Conservation (phyloP, 1,284 basidiomycete genomes). For the Coniferiporia weirii region DNA sequence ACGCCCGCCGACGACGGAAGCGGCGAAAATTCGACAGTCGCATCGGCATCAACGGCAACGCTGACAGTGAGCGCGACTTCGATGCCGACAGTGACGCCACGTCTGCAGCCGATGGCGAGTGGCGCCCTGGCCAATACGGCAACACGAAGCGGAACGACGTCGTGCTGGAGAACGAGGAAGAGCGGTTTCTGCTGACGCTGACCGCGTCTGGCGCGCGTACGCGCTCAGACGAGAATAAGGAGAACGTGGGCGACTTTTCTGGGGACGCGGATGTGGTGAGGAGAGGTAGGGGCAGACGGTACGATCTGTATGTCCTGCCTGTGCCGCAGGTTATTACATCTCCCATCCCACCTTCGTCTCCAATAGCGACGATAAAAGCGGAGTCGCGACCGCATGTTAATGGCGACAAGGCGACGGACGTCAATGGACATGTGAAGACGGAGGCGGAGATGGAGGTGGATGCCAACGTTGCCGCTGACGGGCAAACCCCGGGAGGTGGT, state of each 20-base stretch:
- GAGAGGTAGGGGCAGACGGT: constrained; percentile 1
- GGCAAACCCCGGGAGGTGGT: background rate
- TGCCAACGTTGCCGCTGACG: background rate
- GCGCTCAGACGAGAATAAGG: constrained; percentile 10
- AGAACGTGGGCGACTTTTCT: background rate
- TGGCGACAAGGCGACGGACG: background rate
- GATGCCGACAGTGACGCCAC: background rate
- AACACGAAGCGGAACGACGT: background rate
- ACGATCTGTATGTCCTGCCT: constrained; percentile 3
- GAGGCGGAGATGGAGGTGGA: background rate
- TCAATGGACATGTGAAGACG: background rate
- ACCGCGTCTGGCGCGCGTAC: background rate
- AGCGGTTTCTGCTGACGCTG: constrained; percentile 3
- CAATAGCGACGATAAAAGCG: background rate
- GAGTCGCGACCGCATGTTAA: background rate
- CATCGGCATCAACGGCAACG: background rate
- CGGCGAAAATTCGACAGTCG: constrained; percentile 2
- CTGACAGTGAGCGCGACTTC: background rate
- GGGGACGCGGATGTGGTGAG: background rate
- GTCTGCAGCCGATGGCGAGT: background rate
- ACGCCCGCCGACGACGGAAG: constrained; percentile 1
- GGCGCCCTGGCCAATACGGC: background rate
- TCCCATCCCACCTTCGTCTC: background rate
- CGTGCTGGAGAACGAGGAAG: constrained; percentile 12
- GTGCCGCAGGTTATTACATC: background rate